Base-by-base conservation (phyloP, 495 filamentous ascomycete genomes). In the Xylaria venustula region DNA sequence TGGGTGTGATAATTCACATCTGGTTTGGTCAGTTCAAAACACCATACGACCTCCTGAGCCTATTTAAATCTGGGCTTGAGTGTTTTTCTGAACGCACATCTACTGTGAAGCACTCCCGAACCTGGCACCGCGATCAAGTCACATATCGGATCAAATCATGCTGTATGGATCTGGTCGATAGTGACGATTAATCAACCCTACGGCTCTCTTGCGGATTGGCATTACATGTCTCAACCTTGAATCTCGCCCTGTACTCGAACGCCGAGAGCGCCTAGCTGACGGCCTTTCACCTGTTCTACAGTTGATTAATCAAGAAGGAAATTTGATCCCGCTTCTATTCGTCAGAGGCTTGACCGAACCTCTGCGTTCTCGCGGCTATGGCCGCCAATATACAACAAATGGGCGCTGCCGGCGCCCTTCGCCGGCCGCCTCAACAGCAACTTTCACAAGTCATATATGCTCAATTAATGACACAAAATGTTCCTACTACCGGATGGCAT, bases 321-420 rank as follows among this genome's bases (percentile, higher is more conserved):
- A 12, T 2, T 7, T 15, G 22, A 23, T 7, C 40, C 7, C 3
- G 14, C 45, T 26, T 11, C 9, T 14, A 45, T 26, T 32, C 17
- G 19, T 42, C 7, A n/a, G 14, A 51, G 26, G 14, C 26, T 7
- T 19, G 17, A 52, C 32, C 40, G 36, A 59, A 32, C 37, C 5
- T 30, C 11, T 42, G 26, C 25, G 4, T 23, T 56, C 40, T 51
- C 55, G 76, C 77, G 74, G 74, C 78, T 60, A 81, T 81, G 79
- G 78, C 79, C 71, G 75, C 75, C 53, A 79, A 79, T 61, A 75
- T 79, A 63, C 71, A 68, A 62, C 74, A 76, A 52, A 81, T 79
- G 75, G 73, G 63, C 14, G 67, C 66, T 56, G 62, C 61, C 30
- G 72, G 66, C 67, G 65, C 56, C 53, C 46, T 60, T 34, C 60